A percentile compares a stretch with the other conserved stretches of the same genome.
phyloP scores from a whole-genome alignment of 2,329 filamentous ascomycete species.

The Arthrobotrys conoides region DNA sequence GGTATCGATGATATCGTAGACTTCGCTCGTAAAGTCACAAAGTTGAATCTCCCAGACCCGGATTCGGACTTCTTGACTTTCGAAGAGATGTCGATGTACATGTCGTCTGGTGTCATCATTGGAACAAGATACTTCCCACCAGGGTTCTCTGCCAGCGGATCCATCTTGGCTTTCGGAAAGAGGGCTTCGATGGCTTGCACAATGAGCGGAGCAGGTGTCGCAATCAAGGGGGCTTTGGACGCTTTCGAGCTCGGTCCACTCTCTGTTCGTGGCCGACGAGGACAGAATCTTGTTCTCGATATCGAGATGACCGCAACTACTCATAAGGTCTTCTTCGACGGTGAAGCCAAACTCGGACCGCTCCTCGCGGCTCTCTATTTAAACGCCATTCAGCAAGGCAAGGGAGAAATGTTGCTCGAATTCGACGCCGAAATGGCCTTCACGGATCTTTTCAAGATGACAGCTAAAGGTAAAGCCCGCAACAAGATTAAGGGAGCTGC shows the following conservation, averaged over 20 bases:
- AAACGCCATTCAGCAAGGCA: slow-evolving; percentile 9
- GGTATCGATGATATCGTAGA: slow-evolving; percentile 22
- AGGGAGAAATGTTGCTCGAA: slow-evolving; percentile 16
- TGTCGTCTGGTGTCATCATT: slow-evolving; percentile 26
- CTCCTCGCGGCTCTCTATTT: slow-evolving; percentile 18
- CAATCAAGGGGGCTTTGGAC: slow-evolving; percentile 25
- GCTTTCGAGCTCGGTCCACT: slow-evolving; percentile 26
- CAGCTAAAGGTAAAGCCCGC: slow-evolving; percentile 19
- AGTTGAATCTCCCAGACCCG: slow-evolving; percentile 3
- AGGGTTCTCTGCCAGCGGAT: slow-evolving; percentile 30
- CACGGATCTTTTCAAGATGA: slow-evolving; percentile 24
- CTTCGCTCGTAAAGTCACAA: slow-evolving; percentile 24
- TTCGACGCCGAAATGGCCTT: slow-evolving; percentile 30
- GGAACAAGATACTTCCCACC: slow-evolving; percentile 33
- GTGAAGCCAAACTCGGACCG: slow-evolving; percentile 21
- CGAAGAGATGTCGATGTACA: slow-evolving; percentile 29
- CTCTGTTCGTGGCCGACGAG: slow-evolving; percentile 24
- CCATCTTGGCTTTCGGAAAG: slow-evolving; percentile 28
- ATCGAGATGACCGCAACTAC: slow-evolving; percentile 22
- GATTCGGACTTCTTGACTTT: slow-evolving; percentile 31
- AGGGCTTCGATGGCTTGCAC: slow-evolving; percentile 27
- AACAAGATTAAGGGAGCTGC: slow-evolving; percentile 22
- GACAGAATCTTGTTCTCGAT: slow-evolving; percentile 29
- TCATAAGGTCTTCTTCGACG: slow-evolving; percentile 22
- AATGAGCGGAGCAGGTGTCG: slow-evolving; percentile 16